Base-by-base conservation (phyloP, 78 protist species). In the Protostelium mycophagum region DNA sequence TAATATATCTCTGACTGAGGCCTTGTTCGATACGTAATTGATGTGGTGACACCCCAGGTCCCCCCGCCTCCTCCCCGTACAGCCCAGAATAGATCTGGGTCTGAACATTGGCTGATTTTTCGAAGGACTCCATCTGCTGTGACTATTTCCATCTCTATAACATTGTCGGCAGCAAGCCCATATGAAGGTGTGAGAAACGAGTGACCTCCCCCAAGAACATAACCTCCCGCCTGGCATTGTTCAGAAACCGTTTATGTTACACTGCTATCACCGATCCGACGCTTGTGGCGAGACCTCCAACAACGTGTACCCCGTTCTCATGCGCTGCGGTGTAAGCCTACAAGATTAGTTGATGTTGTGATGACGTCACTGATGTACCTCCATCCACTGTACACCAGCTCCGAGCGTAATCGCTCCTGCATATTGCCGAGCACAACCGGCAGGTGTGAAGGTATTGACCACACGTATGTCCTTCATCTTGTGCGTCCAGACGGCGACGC, bases 51-150 rank as follows among this genome's bases (percentile, higher is more conserved):
- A 10, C 88, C 88, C 34, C 39, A 86, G 63, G 39, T 86, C 16
- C 88, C 88, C 34, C 88, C 88, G 31, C 88, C 88, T 34, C 88
- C 88, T 9, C 88, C 88, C 39, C 88, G 88, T 51, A 86, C 36
- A 1, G 88, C 88, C n/a, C n/a, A 86, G 36, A 86, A 86, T 9
- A 86, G 35, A 86, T 86, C 88, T 1, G 88, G 1, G 63, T 86
- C 35, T 34, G 28, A 5, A 63, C n/a, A 51, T 5, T 28, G 34
- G 9, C 39, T 34, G 34, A 86, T 34, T 28, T 31, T 31, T 31
- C 63, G 28, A 1, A 86, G n/a, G 34, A 51, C 88, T 10, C 88
- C 88, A 34, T 28, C 63, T 1, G 39, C 36, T 86, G 35, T 34
- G 63, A 86, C 88, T 28, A 86, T 86, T 1, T 28, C 63, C 34